Evolutionary conservation across 2,329 filamentous ascomycete genomes (phyloP), one percentile per base, ranked within the genome.

Genomic region (Hirsutella thompsonii): DNA sequence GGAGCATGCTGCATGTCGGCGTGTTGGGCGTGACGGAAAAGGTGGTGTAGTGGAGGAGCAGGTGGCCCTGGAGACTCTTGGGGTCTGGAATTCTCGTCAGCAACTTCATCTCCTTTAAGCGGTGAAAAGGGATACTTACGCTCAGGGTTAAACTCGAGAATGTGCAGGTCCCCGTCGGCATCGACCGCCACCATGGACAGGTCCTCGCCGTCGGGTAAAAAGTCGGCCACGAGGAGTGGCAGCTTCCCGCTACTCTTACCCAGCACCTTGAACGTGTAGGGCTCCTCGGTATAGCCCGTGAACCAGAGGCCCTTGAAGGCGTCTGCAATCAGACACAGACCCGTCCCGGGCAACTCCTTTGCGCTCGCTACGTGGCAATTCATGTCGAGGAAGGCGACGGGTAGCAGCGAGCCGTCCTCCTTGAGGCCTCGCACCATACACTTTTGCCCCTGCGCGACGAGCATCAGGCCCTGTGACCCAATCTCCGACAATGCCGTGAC

Each of bases 301-400:
- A 98, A 93, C 88, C 92, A 96, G 2, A 96, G 70, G 0, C 92
- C 92, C 64, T 94, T 94, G 56, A 92, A 79, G 1, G 83, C 85
- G 63, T 98, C 92, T 0, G 85, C 84, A 64, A 95, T 79, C 10
- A 94, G 70, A 53, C 85, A 88, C 56, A 98, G 70, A 0, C 90
- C 89, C 0, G 87, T 93, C 2, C 82, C 79, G 3, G 79, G 79
- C 16, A 98, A 70, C 52, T 87, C 85, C 55, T 89, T 92, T 41
- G 87, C 74, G n/a, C 82, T 78, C 2, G 80, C 85, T 11, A 94
- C 86, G 53, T 94, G 92, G 60, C 85, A 93, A 63, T 86, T 92
- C 79, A 95, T 93, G 55, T 98, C 92, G 71, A 98, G 83, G 56
- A 98, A 98, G 0, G 92, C 92, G 3, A 98, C 90, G 0, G 92